Evolutionary conservation across 257 asterid genomes (phyloP).

Genomic region (Jacaranda mimosifolia): DNA sequence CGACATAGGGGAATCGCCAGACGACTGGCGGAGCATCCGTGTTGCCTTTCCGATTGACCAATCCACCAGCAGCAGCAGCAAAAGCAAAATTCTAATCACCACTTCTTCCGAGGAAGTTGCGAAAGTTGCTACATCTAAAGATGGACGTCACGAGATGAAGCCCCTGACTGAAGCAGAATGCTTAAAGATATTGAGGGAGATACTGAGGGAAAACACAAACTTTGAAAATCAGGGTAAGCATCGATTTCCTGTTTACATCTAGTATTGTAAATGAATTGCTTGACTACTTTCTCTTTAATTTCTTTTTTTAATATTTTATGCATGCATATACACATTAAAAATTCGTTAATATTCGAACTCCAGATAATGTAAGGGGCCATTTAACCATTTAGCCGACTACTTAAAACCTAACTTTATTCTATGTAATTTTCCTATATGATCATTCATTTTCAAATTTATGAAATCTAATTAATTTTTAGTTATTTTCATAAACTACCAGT

Average conservation of each 20-base stretch:
- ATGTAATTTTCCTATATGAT: too few species aligned
- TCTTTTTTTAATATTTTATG: background rate
- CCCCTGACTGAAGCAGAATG: background rate
- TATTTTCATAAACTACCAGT: too few species aligned
- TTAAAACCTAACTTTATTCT: too few species aligned
- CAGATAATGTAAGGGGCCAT: too few species aligned
- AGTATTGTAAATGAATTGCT: background rate
- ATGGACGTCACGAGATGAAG: background rate
- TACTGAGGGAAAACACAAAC: background rate
- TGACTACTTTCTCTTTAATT: too few species aligned
- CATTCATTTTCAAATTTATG: too few species aligned
- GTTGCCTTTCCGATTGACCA: background rate
- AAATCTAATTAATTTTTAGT: too few species aligned
- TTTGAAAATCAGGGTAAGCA: background rate
- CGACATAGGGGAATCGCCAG: background rate
- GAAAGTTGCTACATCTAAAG: background rate
- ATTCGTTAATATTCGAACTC: too few species aligned
- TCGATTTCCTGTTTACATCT: background rate
- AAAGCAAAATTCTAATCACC: constrained; percentile 22
- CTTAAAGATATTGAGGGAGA: background rate
- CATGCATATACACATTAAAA: background rate
- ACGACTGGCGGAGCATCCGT: background rate
- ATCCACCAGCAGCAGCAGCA: background rate
- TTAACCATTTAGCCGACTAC: too few species aligned
- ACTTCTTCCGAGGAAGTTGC: constrained; percentile 2